phyloP scores from a whole-genome alignment of 2,329 filamentous ascomycete genomes.

The Arachnomyces sp. region DNA sequence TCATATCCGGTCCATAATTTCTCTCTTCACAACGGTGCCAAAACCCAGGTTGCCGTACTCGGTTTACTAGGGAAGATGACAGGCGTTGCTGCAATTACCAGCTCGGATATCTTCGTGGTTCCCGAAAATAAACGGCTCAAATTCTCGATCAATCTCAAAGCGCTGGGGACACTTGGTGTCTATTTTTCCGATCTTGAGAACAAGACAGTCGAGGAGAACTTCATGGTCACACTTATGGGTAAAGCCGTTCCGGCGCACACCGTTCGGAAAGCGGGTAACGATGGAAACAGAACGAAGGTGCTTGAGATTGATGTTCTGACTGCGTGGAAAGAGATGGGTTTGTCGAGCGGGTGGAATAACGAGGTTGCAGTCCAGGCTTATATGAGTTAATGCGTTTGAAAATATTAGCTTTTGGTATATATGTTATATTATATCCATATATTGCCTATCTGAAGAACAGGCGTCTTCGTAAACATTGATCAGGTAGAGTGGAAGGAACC shows the following conservation, averaged over 20 bases:
- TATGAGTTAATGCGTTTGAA: constrained; percentile 21
- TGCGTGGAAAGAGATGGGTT: constrained; percentile 69
- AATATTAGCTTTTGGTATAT: no score
- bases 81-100: constrained; percentile 68
- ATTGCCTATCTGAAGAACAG: no score
- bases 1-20: constrained; percentile 62
- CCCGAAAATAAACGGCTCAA: constrained; percentile 52
- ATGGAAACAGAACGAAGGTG: constrained; percentile 46
- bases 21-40: constrained; percentile 21
- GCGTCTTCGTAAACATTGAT: no score
- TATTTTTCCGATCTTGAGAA: constrained; percentile 65
- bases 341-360: constrained; percentile 70
- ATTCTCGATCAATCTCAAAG: constrained; percentile 66
- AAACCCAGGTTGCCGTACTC: constrained; percentile 55
- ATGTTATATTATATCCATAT: no score
- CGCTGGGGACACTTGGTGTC: constrained; percentile 62
- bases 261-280: constrained; percentile 43
- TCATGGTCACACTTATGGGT: constrained; percentile 69
- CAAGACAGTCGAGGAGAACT: constrained; percentile 54
- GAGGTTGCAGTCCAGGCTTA: constrained; percentile 65
- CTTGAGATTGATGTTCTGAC: constrained; percentile 68
- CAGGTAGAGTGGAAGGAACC: no score
- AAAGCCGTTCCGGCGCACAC: constrained; percentile 60
- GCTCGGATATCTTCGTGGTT: constrained; percentile 51
- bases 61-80: constrained; percentile 86